Evolutionary conservation across 2,329 filamentous ascomycete species (phyloP).

Genomic region (Sporothrix variecibatus): DNA sequence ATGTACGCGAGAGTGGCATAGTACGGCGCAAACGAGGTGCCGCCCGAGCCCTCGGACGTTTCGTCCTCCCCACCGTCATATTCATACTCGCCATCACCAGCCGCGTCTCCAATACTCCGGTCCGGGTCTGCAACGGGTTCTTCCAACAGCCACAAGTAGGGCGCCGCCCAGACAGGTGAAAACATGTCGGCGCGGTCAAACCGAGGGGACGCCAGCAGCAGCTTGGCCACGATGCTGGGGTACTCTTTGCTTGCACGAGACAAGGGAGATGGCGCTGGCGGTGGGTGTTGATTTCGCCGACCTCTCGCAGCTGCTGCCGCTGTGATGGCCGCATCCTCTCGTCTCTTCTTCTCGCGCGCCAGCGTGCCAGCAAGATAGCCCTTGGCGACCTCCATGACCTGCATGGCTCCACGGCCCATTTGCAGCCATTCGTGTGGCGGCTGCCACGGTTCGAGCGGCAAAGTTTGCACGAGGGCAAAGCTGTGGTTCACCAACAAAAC

Average conservation of each 20-base stretch:
- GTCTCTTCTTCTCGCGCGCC: not conserved
- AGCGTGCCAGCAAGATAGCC: slow-evolving; percentile 25
- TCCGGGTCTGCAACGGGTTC: slow-evolving; percentile 13
- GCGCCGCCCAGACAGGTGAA: slow-evolving; percentile 35
- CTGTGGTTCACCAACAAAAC: slow-evolving; percentile 42
- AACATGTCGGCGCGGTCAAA: slow-evolving; percentile 40
- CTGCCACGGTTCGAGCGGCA: slow-evolving; percentile 41
- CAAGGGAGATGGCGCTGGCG: not conserved
- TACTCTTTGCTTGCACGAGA: not conserved
- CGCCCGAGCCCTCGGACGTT: not conserved
- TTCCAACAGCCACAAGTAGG: slow-evolving; percentile 41
- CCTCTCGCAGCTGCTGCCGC: not conserved
- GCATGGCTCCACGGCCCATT: slow-evolving; percentile 39
- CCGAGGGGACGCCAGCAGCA: slow-evolving; percentile 36
- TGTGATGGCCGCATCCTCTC: not conserved
- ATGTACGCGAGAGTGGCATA: slow-evolving; percentile 40
- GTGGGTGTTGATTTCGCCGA: not conserved
- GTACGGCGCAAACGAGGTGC: slow-evolving; percentile 34
- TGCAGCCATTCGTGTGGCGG: slow-evolving; percentile 42
- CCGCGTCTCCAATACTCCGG: slow-evolving; percentile 33
- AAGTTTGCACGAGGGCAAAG: slow-evolving; percentile 43
- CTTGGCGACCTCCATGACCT: slow-evolving; percentile 38
- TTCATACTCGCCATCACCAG: slow-evolving; percentile 36
- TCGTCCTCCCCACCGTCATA: slow-evolving; percentile 1
- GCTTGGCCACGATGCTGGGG: slow-evolving; percentile 26